Evolutionary conservation across 108 stramenopile species (phyloP).

Genomic region (Skeletonema menzelii): DNA sequence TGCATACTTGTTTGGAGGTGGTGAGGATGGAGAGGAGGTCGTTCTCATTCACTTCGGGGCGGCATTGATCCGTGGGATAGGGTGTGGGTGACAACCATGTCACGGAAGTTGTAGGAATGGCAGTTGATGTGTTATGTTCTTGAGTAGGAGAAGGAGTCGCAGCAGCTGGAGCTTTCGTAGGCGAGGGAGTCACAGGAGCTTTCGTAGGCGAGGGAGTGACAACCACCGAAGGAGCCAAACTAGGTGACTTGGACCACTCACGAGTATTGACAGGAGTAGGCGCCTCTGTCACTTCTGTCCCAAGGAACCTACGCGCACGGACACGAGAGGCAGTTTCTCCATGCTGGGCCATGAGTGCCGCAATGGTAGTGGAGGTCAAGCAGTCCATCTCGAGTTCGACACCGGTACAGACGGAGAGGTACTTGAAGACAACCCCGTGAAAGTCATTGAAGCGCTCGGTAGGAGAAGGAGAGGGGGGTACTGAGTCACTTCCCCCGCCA

Average conservation of each 20-base stretch:
- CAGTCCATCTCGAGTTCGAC: constrained; percentile 25
- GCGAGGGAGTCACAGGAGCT: background rate
- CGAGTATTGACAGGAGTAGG: background rate
- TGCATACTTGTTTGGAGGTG: constrained; percentile 11
- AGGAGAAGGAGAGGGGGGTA: background rate
- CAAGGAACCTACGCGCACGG: constrained; percentile 5
- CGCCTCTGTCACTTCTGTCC: background rate
- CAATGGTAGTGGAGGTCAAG: constrained; percentile 15
- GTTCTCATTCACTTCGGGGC: constrained; percentile 17
- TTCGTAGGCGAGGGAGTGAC: background rate
- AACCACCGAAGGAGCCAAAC: no score
- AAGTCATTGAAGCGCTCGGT: background rate
- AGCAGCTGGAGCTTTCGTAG: background rate
- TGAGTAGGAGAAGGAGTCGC: background rate
- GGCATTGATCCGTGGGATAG: background rate
- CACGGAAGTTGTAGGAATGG: background rate
- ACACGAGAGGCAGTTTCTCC: background rate
- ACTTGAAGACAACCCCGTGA: constrained; percentile 2
- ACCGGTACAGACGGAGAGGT: constrained; percentile 21
- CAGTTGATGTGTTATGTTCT: background rate
- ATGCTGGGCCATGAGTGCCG: constrained; percentile 7
- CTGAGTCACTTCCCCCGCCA: background rate
- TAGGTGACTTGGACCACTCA: no score
- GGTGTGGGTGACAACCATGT: background rate
- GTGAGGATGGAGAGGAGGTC: constrained; percentile 18